Base-by-base conservation (phyloP, 176 grass and related monocot genomes). In the Aegilops speltoides region DNA sequence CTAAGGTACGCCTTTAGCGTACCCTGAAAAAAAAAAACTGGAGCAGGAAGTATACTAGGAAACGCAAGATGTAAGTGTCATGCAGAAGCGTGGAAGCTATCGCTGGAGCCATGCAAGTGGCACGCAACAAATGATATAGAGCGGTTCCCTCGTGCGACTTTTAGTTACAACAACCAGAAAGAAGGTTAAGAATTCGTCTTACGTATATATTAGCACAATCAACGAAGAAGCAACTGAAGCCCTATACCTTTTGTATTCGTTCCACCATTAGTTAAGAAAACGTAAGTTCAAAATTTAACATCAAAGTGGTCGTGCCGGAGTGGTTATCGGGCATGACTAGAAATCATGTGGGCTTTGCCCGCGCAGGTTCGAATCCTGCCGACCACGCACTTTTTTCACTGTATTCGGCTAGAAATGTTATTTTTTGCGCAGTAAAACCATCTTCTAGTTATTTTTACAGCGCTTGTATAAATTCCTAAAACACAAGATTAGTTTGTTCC, bases 251-350 rank as follows among this genome's bases (percentile, higher is more conserved):
- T 45, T 10, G 41, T 11, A 43, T 11, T 43, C 40, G 40, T 43
- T 43, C 2, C 40, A 8, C 36, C 36, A 7, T 38, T 38, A 14
- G 2, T 40, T 2, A 2, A 11, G 1, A 46, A 12, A 0, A 0
- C 0, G 0, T 50, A 16, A 16, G 46, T 50, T 5, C 14, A 50
- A 2, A 16, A 0, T 1, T 0, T 62, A 6, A 2, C 28, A 26
- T 46, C 3, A 0, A 59, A 0, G 95, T 98, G 89, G 91, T 95
- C 93, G 96, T 96, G 96, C 93, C 96, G 93, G 96, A 98, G 96
- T 98, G 93, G 93, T 96, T 98, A 96, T 98, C 91, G 96, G 96
- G 93, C 94, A 98, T 96, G 94, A 98, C 94, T 96, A 96, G 97
- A 96, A 98, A 96, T 98, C 97, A 96, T 96, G 94, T 96, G 97